Evolutionary conservation across 176 grass and related monocot genomes (phyloP), one percentile per base, ranked within the genome.

Genomic region (Saccharum spontaneum): DNA sequence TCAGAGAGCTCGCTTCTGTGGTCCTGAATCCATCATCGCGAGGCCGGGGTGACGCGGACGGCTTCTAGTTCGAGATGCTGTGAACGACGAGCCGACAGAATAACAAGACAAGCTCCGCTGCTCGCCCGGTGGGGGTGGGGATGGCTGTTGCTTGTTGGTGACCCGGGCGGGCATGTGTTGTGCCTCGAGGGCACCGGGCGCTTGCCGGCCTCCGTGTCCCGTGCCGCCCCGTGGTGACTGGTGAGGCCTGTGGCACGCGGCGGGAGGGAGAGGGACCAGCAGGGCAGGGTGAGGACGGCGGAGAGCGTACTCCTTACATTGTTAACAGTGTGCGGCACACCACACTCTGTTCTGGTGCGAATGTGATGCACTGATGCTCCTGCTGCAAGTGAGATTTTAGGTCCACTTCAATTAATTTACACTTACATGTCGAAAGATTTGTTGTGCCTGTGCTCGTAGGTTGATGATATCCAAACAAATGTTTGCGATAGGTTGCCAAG

Each of bases 21-120:
- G 84, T 90, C 88, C 84, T 83, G 55, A 30, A 79, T 90, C 17
- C 45, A 83, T 61, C 79, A 16, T 31, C 26, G 79, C 46, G 63
- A 52, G 22, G 22, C 10, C 8, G 52, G 36, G 33, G 64, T 83
- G 84, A 83, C 74, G 54, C 37, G 26, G 79, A 79, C 67, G 65
- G 73, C 46, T 69, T 85, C 72, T 18, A 46, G 79, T 67, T 84
- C 74, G 57, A 74, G 84, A 79, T 86, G 57, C 74, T 15, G 76
- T 61, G 74, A 74, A 83, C 79, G 7, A 67, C 67, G 67, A 79
- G 63, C 34, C 81, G 76, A 73, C 75, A 75, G 60, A 81, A 79
- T 72, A 55, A n/a, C 22, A 28, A 28, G 28, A 43, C 69, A 8
- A 62, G 76, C 84, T 86, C 57, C 57, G 80, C 23, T 10, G 76